Evolutionary conservation across 148 eudicot genomes (phyloP).

Genomic region (Chenopodium suecicum): DNA sequence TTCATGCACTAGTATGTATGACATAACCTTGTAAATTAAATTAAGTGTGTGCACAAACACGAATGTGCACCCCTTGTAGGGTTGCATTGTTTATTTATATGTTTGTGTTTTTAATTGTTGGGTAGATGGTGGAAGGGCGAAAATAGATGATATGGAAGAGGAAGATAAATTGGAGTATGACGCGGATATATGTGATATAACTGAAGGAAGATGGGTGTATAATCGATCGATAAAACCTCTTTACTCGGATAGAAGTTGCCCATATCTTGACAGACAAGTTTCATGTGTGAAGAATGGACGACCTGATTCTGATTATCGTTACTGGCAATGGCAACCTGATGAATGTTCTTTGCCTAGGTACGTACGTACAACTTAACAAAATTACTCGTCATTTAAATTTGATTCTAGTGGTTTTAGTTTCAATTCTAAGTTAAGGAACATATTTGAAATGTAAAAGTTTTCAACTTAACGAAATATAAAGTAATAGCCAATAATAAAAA

Average conservation of each 20-base stretch:
- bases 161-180: slow-evolving; percentile 60
- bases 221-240: slow-evolving; percentile 58
- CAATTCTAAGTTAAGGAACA: too few relatives aligned
- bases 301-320: slow-evolving; percentile 56
- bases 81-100: background rate
- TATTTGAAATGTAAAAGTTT: too few relatives aligned
- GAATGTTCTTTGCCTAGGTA: slow-evolving; percentile 86
- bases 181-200: slow-evolving; percentile 61
- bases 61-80: background rate
- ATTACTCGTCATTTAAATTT: background rate
- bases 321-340: slow-evolving; percentile 95
- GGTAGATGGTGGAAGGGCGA: slow-evolving; percentile 24
- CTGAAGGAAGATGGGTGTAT: slow-evolving; percentile 78
- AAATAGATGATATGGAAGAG: slow-evolving; percentile 30
- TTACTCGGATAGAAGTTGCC: slow-evolving; percentile 68
- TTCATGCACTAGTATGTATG: background rate
- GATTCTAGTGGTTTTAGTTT: background rate
- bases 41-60: background rate
- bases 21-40: background rate
- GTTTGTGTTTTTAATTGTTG: background rate
- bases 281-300: slow-evolving; percentile 78
- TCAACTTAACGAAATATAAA: too few relatives aligned
- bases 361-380: background rate
- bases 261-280: slow-evolving; percentile 76
- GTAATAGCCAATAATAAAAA: too few relatives aligned